These are phyloP conservation scores for Trichoderma sp. DNA, from an alignment of 2,329 filamentous ascomycete species.

Conservation along the genomic window DNA sequence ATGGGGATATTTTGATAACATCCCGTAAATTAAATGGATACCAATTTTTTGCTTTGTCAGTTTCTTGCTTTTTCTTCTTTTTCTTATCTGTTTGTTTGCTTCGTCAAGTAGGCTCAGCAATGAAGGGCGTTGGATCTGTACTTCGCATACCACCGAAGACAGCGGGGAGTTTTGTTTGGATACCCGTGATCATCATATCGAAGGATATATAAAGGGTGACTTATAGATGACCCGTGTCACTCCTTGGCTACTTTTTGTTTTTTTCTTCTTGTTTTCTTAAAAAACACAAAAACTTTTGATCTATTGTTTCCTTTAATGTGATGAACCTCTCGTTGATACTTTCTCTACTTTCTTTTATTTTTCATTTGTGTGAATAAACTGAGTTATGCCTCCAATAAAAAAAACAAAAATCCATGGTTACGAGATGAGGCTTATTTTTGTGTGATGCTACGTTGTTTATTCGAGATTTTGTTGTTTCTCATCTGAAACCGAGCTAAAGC, in stretches of 20 bases:
- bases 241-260: conserved; percentile 10
- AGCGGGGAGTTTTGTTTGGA: conserved; percentile 21
- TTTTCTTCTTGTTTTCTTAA: not conserved
- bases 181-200: conserved; percentile 16
- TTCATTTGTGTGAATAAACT: conserved; percentile 7
- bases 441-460: not conserved
- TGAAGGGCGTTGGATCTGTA: conserved; percentile 16
- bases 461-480: not conserved
- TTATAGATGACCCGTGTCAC: conserved; percentile 15
- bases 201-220: conserved; percentile 14
- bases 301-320: conserved; percentile 2
- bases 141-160: conserved; percentile 1
- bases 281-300: not conserved
- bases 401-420: not conserved
- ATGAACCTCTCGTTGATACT: not conserved
- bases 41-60: conserved; percentile 16
- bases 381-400: conserved; percentile 4
- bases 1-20: conserved; percentile 12
- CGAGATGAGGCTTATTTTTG: not conserved
- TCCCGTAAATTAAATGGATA: conserved; percentile 21
- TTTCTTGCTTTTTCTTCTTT: conserved; percentile 6
- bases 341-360: not conserved
- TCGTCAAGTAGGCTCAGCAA: conserved; percentile 18
- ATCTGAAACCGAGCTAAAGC: not conserved
- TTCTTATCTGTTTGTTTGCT: not conserved